phyloP scores from a whole-genome alignment of 2,329 filamentous ascomycete genomes.

The Zasmidium citrigriseum region DNA sequence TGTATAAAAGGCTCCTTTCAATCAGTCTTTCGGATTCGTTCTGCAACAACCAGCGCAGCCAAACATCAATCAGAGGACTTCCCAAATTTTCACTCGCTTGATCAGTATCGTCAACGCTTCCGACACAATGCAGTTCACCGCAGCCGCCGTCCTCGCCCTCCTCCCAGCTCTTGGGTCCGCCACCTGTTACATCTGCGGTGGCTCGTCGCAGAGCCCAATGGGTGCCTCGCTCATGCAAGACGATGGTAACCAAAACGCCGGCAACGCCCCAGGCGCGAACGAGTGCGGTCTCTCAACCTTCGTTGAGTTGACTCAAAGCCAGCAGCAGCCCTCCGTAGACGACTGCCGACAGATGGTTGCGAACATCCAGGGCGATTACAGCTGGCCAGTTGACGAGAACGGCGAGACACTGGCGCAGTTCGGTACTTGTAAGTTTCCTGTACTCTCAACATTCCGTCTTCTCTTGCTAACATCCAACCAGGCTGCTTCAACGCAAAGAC shows the following conservation, averaged over 20 bases:
- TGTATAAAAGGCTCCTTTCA: neutral
- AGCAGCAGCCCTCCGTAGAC: neutral
- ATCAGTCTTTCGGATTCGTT: neutral
- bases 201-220: neutral
- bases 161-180: slow-evolving; percentile 1
- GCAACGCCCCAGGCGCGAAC: slow-evolving; percentile 9
- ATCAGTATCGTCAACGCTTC: neutral
- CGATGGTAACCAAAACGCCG: slow-evolving; percentile 8
- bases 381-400: neutral
- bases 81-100: neutral
- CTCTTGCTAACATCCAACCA: neutral
- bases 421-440: slow-evolving; percentile 4
- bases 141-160: slow-evolving; percentile 3
- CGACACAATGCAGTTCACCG: slow-evolving; percentile 4
- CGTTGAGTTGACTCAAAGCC: slow-evolving; percentile 3
- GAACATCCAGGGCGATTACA: neutral
- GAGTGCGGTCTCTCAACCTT: slow-evolving; percentile 16
- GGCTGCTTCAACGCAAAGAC: neutral
- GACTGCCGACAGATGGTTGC: slow-evolving; percentile 5
- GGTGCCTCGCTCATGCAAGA: neutral
- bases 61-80: too few relatives aligned
- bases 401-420: neutral
- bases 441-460: too few relatives aligned
- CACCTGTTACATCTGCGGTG: slow-evolving; percentile 2
- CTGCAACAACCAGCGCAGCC: neutral